Base-by-base conservation (phyloP, 2,329 filamentous ascomycete genomes). In the Botryotinia convoluta region DNA sequence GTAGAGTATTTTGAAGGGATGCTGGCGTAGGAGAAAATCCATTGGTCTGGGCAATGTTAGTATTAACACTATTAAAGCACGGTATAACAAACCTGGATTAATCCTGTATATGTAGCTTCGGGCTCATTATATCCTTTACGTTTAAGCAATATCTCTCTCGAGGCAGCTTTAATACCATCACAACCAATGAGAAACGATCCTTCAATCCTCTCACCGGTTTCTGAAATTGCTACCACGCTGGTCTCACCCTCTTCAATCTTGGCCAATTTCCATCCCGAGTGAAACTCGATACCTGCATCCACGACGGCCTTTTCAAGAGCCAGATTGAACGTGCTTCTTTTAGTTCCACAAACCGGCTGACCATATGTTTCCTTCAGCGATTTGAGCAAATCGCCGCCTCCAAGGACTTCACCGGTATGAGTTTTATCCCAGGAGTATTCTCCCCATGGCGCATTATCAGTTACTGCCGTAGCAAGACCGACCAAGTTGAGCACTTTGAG, bases 111-210 rank as follows among this genome's bases (percentile, higher is more conserved):
- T 37, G 70, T 35, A n/a, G 72, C 70, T 61, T 67, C 64, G 4
- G 59, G 69, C 12, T 72, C 72, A 29, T 54, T 26, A 14, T 70
- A 37, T 16, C 69, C 64, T 48, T 70, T 48, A 4, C 57, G 59
- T 20, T 20, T 51, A 16, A 73, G 63, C 35, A 75, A 16, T 26
- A 73, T 45, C n/a, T 48, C 29, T 51, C 74, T 72, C 3, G 73
- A 68, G 3, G 35, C 59, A 59, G 71, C 57, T 48, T 60, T 72
- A 35, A 75, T 73, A 35, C 74, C 74, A 71, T 75, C 73, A 60
- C 74, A 75, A n/a, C 74, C 74, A 32, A 75, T 61, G 1, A 75
- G 69, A 48, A 75, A 74, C 9, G 39, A 61, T 18, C 72, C 74
- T 48, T 69, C 59, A 39, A 73, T 61, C 26, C 59, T 69, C 37